phyloP scores from a whole-genome alignment of 768 basidiomycete species.

The Antrodiella citrinella region DNA sequence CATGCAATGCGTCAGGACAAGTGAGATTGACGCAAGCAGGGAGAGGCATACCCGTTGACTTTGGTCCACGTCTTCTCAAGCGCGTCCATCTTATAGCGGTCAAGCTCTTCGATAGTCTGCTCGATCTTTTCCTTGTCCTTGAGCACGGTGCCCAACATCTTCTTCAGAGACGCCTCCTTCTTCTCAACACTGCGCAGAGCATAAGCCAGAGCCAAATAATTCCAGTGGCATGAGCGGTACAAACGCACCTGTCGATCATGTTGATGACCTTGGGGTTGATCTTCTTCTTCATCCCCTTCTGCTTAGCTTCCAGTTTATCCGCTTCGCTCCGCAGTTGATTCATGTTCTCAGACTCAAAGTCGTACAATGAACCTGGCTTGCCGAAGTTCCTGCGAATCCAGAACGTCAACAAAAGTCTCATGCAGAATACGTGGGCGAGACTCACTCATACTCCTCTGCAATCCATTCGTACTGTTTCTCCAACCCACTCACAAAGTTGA shows the following conservation, averaged over 20 bases:
- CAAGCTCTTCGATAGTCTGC: conserved; percentile 85
- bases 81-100: conserved; percentile 90
- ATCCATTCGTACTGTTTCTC: conserved; percentile 90
- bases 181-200: conserved; percentile 71
- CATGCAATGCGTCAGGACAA: background rate
- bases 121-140: conserved; percentile 96
- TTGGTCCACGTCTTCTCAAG: conserved; percentile 94
- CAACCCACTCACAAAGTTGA: conserved; percentile 47
- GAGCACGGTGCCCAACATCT: conserved; percentile 81
- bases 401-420: no score
- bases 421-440: conserved; percentile 9
- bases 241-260: conserved; percentile 84
- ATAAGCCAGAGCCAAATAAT: no score
- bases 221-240: background rate
- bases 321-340: conserved; percentile 51
- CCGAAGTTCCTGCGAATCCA: conserved; percentile 64
- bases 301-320: conserved; percentile 64
- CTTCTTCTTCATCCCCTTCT: conserved; percentile 89
- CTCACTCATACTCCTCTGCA: conserved; percentile 75
- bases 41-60: conserved; percentile 67
- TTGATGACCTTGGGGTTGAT: conserved; percentile 92
- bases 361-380: conserved; percentile 69
- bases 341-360: conserved; percentile 66
- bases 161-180: conserved; percentile 77
- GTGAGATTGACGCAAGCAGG: background rate